Evolutionary conservation across 768 basidiomycete genomes (phyloP).

Genomic region (Pulveroboletus sp.): DNA sequence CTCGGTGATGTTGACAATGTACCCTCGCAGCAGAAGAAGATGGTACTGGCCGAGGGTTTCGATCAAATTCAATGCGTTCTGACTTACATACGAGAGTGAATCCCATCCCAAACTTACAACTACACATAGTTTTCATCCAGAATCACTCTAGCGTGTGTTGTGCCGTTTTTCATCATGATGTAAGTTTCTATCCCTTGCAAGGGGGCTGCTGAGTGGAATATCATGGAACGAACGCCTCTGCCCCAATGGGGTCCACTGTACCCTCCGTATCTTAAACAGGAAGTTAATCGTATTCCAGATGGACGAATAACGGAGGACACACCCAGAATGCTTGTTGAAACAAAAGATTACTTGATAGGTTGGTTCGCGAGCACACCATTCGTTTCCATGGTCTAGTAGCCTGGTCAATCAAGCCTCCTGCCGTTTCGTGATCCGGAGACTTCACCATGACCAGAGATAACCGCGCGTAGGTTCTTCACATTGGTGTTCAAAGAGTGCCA

Average conservation of each 20-base stretch:
- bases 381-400: constrained; percentile 63
- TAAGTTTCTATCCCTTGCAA: constrained; percentile 50
- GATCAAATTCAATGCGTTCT: neutral
- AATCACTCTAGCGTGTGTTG: constrained; percentile 48
- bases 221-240: constrained; percentile 58
- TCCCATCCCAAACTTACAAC: neutral
- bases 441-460: constrained; percentile 68
- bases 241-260: constrained; percentile 51
- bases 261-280: constrained; percentile 56
- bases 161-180: constrained; percentile 59
- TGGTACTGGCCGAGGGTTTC: neutral
- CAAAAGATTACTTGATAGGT: constrained; percentile 64
- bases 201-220: constrained; percentile 50
- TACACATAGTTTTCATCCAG: constrained; percentile 41
- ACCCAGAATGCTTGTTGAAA: constrained; percentile 76
- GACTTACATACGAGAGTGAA: neutral
- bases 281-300: neutral
- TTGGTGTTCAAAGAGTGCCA: constrained; percentile 56
- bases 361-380: constrained; percentile 72
- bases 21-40: neutral
- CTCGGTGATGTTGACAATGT: no score
- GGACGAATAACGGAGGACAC: constrained; percentile 1
- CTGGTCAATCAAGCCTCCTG: constrained; percentile 1
- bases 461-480: constrained; percentile 60
- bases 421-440: neutral